phyloP scores from a whole-genome alignment of 2,329 filamentous ascomycete species.

The Orbilia oligospora region DNA sequence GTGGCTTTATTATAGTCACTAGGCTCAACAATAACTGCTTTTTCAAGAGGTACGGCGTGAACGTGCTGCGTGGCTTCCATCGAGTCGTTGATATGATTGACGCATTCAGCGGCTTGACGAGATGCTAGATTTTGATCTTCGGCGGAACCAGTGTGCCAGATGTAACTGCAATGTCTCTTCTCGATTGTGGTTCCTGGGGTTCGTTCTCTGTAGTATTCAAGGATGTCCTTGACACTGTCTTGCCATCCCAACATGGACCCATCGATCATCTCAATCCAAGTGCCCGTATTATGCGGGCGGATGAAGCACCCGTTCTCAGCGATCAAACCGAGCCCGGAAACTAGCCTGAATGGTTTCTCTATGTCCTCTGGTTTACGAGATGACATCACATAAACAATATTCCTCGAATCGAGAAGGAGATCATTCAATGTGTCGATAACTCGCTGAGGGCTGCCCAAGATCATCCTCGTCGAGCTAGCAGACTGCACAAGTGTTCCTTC shows the following conservation, averaged over 20 bases:
- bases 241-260: constrained; percentile 79
- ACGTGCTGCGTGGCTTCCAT: constrained; percentile 83
- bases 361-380: constrained; percentile 88
- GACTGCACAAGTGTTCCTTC: constrained; percentile 92
- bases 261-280: constrained; percentile 79
- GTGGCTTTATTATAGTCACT: constrained; percentile 89
- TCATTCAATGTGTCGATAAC: constrained; percentile 87
- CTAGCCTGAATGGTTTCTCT: constrained; percentile 84
- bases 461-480: constrained; percentile 86
- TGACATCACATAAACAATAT: constrained; percentile 95
- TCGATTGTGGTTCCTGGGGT: constrained; percentile 90
- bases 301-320: constrained; percentile 96
- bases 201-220: constrained; percentile 90
- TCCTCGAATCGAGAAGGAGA: constrained; percentile 82
- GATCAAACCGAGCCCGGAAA: constrained; percentile 87
- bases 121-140: constrained; percentile 82
- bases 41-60: constrained; percentile 84
- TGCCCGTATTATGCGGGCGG: constrained; percentile 76
- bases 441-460: constrained; percentile 86
- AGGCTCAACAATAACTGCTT: constrained; percentile 86
- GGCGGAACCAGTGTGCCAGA: constrained; percentile 89
- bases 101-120: constrained; percentile 88
- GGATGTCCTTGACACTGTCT: constrained; percentile 82
- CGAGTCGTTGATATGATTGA: constrained; percentile 94
- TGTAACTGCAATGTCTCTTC: constrained; percentile 89